Evolutionary conservation across 192 early-diverging fungal genomes (phyloP), one percentile per base, ranked within the genome.

Genomic region (Backusella parvicylindrica): DNA sequence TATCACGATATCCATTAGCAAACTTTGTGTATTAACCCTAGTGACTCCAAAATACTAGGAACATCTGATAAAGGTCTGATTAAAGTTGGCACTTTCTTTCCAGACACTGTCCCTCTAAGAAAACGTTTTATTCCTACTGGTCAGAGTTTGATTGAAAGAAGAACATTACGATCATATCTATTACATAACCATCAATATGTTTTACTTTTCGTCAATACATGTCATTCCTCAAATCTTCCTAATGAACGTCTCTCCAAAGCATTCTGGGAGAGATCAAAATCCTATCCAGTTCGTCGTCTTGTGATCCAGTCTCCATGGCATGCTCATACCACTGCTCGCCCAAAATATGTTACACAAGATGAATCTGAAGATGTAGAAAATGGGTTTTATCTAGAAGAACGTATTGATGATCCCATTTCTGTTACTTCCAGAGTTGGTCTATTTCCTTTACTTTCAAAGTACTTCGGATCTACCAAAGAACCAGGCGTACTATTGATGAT

Each of bases 401-500:
- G 41, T 13, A 47, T 43, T 26, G 41, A 47, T 28, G 33, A 43
- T 30, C 28, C 41, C 13, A 47, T 47, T 18, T 75, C 73, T 1
- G n/a, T 76, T 15, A 68, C 32, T 31, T 43, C 56, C 15, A 43
- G 68, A 28, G 33, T 76, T 41, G 75, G 67, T 41, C 35, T 69
- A 13, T 3, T 47, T 18, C 41, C 41, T 18, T 56, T 41, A 18
- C 21, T 70, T 21, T 16, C n/a, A 0, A 60, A 31, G 15, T 23
- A 50, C 13, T 43, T 70, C 16, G 28, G 23, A 2, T 21, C 31
- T 6, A n/a, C 16, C 12, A 11, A 43, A 7, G 23, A 60, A 30
- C 70, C 76, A 9, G 33, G 30, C 16, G 71, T 47, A 0, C 15
- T 81, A 35, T 28, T 81, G 3, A 53, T 81, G 37, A 7, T 81